phyloP scores from a whole-genome alignment of 768 basidiomycete species.

The Glaciozyma martinii region DNA sequence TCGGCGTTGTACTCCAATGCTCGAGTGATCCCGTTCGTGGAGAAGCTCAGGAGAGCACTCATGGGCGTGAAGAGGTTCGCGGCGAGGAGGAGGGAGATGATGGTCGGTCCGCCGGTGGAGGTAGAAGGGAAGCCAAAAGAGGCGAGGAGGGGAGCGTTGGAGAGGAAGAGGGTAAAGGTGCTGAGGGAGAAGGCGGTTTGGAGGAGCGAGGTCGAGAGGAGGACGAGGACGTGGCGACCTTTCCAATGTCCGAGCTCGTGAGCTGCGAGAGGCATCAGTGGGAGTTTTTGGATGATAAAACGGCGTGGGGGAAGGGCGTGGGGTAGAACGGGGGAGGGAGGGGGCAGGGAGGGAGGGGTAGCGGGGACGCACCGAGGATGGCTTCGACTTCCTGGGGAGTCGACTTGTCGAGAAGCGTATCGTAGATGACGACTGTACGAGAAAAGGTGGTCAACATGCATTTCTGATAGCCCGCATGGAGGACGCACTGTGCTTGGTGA shows the following conservation, averaged over 20 bases:
- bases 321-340: not conserved
- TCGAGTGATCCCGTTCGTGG: slow-evolving; percentile 72
- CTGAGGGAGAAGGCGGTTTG: slow-evolving; percentile 45
- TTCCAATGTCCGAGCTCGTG: slow-evolving; percentile 98
- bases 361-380: slow-evolving; percentile 55
- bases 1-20: slow-evolving; percentile 91
- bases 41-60: slow-evolving; percentile 39
- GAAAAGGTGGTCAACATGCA: not conserved
- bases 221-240: slow-evolving; percentile 52
- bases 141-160: slow-evolving; percentile 63
- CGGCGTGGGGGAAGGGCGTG: not conserved
- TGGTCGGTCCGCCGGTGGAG: slow-evolving; percentile 46
- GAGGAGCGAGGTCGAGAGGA: slow-evolving; percentile 17
- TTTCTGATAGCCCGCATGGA: too few relatives aligned
- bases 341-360: not conserved
- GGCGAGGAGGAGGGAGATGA: slow-evolving; percentile 79
- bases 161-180: slow-evolving; percentile 81
- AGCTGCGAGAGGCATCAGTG: slow-evolving; percentile 43
- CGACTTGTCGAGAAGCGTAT: slow-evolving; percentile 87
- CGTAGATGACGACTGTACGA: slow-evolving; percentile 68
- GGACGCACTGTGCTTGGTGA: slow-evolving; percentile 47
- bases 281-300: not conserved
- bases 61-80: slow-evolving; percentile 48
- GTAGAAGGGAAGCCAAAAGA: slow-evolving; percentile 75
- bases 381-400: slow-evolving; percentile 90